Evolutionary conservation across 768 basidiomycete genomes (phyloP), one percentile per base, ranked within the genome.

Genomic region (Tephrocybe sp.): DNA sequence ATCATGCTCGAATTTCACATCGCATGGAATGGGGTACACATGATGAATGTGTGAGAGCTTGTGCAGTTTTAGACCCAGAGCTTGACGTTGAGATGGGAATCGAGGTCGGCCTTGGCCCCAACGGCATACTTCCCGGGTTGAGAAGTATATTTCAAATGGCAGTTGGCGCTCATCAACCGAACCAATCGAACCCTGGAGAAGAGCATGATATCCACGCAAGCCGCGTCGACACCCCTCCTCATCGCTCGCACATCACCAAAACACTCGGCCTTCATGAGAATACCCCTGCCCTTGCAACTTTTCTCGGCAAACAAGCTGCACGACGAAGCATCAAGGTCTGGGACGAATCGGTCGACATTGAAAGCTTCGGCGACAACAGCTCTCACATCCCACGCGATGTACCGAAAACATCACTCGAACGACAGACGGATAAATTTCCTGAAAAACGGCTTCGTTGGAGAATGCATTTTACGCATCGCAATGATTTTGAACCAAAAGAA

Each of bases 1-100:
- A 80, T 57, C 80, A 82, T 52, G 77, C 74, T 26, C 74, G 80
- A 11, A 70, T 78, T 30, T 66, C 70, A 5, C 80, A 82, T 60
- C 63, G 58, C 35, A 65, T 74, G 26, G 78, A 75, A 52, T 82
- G 78, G 76, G 78, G 75, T 10, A 76, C 74, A 8, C 80, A 82
- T 49, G 80, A 82, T 36, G 78, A 77, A 43, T 82, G 79, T 51
- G 74, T 80, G 5, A 68, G 72, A 39, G 74, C 76, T 4, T 80
- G 80, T 62, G 74, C 77, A 6, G 67, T 72, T 13, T 55, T 66
- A 5, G 74, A 75, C 45, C 63, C 71, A 38, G 62, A 68, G 39
- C 45, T 77, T n/a, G 69, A 77, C 43, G 51, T 74, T 4, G 62
- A 67, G 31, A 57, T 56, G 16, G 79, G 79, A 10, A 65, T 67